Base-by-base conservation (phyloP, 352 stramenopile species). In the Peronospora tabacina region DNA sequence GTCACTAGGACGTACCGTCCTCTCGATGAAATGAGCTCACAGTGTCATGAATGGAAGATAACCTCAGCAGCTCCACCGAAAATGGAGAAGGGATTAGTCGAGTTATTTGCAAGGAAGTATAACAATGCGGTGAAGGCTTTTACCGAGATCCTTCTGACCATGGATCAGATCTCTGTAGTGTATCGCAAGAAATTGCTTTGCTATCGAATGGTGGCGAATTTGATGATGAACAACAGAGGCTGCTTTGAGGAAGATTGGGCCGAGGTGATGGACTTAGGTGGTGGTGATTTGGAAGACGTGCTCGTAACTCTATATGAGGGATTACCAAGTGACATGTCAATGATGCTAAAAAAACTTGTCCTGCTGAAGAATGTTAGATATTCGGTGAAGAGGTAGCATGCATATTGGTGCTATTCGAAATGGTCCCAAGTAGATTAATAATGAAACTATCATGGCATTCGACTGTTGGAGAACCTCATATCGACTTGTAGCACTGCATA, bases 31-130 rank as follows among this genome's bases (percentile, higher is more conserved):
- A 33, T 30, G 9, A 28, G 35, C 6, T 45, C 10, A 9, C 12
- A 39, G 11, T 32, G 16, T 16, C 52, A 36, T 11, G 30, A 48
- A 13, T 59, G 52, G 44, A 36, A 28, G 1, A 49, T 59, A 17
- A 39, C 9, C 3, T 7, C 37, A 13, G 10, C 40, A 8, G 5
- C 20, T 13, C 5, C 33, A 2, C 29, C 52, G 5, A 16, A 17
- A 28, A 41, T 58, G 35, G 43, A 58, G 28, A 42, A 5, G 24
- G 51, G 34, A 20, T 10, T 58, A 20, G 7, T 30, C 2, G 35
- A 22, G 1, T 58, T 53, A 37, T 53, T 43, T 2, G 5, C 22
- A 10, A 30, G 7, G 7, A 42, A 39, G 0, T 58, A 58, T 26
- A 17, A 22, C 2, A n/a, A 47, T 17, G 35, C 41, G 11, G 26